Evolutionary conservation across 345 rosid species (phyloP).

Genomic region (Pugionium dolabratum): DNA sequence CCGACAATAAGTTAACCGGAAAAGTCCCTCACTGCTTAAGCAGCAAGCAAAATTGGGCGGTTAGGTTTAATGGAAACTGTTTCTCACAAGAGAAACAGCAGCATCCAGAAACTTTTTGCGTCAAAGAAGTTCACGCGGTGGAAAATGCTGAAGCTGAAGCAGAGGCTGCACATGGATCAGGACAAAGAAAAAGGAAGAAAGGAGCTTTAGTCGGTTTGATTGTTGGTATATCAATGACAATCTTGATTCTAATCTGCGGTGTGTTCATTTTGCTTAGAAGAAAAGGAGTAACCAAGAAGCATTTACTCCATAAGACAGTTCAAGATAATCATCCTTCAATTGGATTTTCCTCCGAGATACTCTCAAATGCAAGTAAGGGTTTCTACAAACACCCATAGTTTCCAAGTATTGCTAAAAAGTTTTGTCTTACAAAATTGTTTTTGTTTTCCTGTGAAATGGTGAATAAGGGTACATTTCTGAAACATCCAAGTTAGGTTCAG

Average conservation of each 20-base stretch:
- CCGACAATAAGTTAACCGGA: constrained; percentile 60
- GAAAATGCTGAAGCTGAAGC: constrained; percentile 26
- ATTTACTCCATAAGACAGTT: constrained; percentile 49
- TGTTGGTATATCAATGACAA: constrained; percentile 40
- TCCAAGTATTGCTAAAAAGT: not conserved
- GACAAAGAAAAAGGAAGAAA: constrained; percentile 42
- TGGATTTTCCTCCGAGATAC: constrained; percentile 56
- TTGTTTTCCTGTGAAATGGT: constrained; percentile 3
- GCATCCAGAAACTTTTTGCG: constrained; percentile 56
- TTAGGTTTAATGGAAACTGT: constrained; percentile 59
- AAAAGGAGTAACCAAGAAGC: constrained; percentile 52
- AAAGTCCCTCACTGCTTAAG: constrained; percentile 60
- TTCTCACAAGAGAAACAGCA: constrained; percentile 52
- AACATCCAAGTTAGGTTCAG: constrained; percentile 69
- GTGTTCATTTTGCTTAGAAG: constrained; percentile 45
- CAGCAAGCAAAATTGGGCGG: constrained; percentile 29
- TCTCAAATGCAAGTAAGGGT: constrained; percentile 61
- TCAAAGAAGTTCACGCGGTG: constrained; percentile 37
- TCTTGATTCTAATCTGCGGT: constrained; percentile 45
- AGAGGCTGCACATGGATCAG: constrained; percentile 29
- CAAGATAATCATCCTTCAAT: constrained; percentile 46
- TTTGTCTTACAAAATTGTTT: not conserved
- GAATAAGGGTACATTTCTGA: constrained; percentile 71
- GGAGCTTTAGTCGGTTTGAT: constrained; percentile 49
- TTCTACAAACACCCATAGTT: not conserved